Percentiles rank a stretch among this genome's conserved stretches.
Evolutionary conservation across 306 rosid species (phyloP).

Genomic region (Cicer chorassanicum): DNA sequence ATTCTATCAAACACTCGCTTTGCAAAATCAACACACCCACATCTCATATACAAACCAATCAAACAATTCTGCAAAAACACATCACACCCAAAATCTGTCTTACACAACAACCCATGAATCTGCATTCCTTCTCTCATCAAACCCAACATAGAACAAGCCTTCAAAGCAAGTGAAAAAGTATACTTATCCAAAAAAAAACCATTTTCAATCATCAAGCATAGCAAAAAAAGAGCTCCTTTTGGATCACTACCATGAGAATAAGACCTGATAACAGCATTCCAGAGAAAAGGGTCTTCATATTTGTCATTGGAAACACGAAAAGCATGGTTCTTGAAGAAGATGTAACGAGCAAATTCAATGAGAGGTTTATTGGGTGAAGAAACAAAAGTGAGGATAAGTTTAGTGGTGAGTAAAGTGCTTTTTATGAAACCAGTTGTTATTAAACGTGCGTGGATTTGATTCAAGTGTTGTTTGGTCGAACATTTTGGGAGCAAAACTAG

Average conservation of each 20-base stretch:
- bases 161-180: slow-evolving; percentile 66
- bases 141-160: slow-evolving; percentile 73
- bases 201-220: slow-evolving; percentile 67
- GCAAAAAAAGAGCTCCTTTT: slow-evolving; percentile 52
- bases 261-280: slow-evolving; percentile 77
- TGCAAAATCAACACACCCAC: slow-evolving; percentile 62
- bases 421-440: slow-evolving; percentile 62
- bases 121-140: slow-evolving; percentile 67
- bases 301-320: slow-evolving; percentile 27
- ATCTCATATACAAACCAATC: slow-evolving; percentile 53
- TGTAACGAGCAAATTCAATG: slow-evolving; percentile 64
- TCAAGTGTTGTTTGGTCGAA: slow-evolving; percentile 56
- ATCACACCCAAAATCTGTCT: slow-evolving; percentile 57
- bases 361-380: slow-evolving; percentile 69
- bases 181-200: slow-evolving; percentile 67
- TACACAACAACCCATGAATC: slow-evolving; percentile 70
- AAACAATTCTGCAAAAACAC: slow-evolving; percentile 68
- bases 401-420: slow-evolving; percentile 52
- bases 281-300: slow-evolving; percentile 68
- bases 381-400: slow-evolving; percentile 60
- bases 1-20: slow-evolving; percentile 64
- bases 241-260: slow-evolving; percentile 79
- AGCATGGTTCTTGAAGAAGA: slow-evolving; percentile 68
- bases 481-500: slow-evolving; percentile 59
- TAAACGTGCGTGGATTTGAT: slow-evolving; percentile 67